Percentiles rank a stretch among this genome's conserved stretches.
Evolutionary conservation across 140 eudicot genomes (phyloP).

Genomic region (Bidens hawaiensis): DNA sequence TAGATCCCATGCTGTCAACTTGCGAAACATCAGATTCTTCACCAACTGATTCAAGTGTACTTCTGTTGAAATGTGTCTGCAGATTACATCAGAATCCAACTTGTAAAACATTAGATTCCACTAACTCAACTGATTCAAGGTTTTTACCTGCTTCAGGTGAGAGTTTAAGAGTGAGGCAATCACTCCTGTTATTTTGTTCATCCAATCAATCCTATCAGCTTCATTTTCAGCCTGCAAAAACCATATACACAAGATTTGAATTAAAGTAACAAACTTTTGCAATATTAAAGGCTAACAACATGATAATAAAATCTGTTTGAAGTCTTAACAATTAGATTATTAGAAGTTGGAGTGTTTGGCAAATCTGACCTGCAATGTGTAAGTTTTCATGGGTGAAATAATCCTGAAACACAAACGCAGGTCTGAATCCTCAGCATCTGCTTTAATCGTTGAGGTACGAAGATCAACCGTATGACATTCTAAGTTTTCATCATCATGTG

Average conservation of each 20-base stretch:
- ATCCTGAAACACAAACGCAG: conserved; percentile 91
- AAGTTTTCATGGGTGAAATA: conserved; percentile 81
- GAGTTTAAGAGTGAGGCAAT: conserved; percentile 85
- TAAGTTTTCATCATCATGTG: conserved; percentile 56
- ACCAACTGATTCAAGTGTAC: conserved; percentile 30
- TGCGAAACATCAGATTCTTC: conserved; percentile 27
- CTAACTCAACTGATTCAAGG: too few relatives aligned
- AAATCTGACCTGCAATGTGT: conserved; percentile 88
- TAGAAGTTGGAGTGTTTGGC: too few relatives aligned
- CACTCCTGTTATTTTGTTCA: conserved; percentile 85
- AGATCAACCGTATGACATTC: conserved; percentile 85
- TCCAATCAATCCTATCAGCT: conserved; percentile 93
- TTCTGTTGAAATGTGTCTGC: conserved; percentile 50
- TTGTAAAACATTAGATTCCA: too few relatives aligned
- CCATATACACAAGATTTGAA: conserved; percentile 1
- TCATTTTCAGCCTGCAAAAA: conserved; percentile 90
- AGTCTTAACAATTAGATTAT: too few relatives aligned
- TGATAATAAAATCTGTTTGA: too few relatives aligned
- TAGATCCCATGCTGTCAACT: conserved; percentile 30
- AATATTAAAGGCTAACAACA: conserved; percentile 3
- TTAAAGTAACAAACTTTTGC: neutral
- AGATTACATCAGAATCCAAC: conserved; percentile 21
- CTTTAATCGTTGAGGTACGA: conserved; percentile 87
- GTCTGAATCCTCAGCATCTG: conserved; percentile 93
- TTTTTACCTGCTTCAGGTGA: conserved; percentile 73